Percentiles rank a stretch among this genome's conserved stretches.
These are phyloP conservation scores for Amauroascus niger DNA, from an alignment of 2,329 filamentous ascomycete species.

Conservation along the genomic window DNA sequence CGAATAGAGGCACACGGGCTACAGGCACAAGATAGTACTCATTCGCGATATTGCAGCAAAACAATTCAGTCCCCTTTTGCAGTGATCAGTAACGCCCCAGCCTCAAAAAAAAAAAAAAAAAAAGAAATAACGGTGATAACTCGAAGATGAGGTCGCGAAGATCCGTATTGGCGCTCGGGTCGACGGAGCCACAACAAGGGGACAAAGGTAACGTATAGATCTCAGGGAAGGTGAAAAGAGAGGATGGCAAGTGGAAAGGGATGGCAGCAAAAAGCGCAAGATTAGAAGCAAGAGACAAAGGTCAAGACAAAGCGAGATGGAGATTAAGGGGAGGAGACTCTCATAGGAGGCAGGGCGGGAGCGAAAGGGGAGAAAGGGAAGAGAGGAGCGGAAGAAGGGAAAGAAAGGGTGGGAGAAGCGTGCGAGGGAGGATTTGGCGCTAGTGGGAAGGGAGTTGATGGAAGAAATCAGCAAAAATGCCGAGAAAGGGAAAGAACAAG, in stretches of 20 bases:
- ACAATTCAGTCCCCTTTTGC: background rate
- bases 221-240: conserved; percentile 15
- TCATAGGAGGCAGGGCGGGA: conserved; percentile 10
- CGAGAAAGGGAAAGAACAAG: conserved; percentile 14
- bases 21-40: background rate
- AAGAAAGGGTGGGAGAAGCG: conserved; percentile 14
- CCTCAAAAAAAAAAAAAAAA: background rate
- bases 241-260: conserved; percentile 12
- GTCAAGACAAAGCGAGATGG: background rate
- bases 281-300: conserved; percentile 3
- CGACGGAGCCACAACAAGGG: conserved; percentile 2
- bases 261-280: conserved; percentile 13
- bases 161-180: background rate
- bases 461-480: conserved; percentile 13
- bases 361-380: conserved; percentile 9
- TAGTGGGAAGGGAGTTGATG: conserved; percentile 20
- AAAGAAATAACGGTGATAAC: background rate
- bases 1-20: background rate
- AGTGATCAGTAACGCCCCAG: background rate
- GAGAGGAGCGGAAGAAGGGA: conserved; percentile 1
- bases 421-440: conserved; percentile 17
- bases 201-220: background rate
- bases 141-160: background rate
- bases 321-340: conserved; percentile 11
- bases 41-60: background rate